Conservation (phyloP, 108 stramenopile species). For the Fistulifera pelliculosa region DNA sequence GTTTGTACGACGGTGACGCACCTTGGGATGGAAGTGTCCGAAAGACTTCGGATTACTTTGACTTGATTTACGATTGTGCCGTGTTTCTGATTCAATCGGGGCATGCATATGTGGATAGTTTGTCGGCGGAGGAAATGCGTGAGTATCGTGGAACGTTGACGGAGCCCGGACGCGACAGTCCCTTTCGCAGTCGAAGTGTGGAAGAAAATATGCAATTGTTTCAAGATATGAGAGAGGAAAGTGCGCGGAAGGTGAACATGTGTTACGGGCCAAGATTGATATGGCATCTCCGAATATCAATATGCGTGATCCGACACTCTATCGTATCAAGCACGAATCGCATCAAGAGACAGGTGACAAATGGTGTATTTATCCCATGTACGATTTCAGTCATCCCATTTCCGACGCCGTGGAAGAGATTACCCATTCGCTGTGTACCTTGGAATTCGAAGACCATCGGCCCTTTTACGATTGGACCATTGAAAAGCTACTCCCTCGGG, state of each 20-base stretch:
- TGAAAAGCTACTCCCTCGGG: constrained; percentile 59
- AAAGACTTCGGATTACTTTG: constrained; percentile 82
- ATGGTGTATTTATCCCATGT: constrained; percentile 94
- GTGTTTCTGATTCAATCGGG: constrained; percentile 58
- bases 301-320: constrained; percentile 85
- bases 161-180: constrained; percentile 75
- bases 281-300: constrained; percentile 89
- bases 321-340: constrained; percentile 83
- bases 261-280: constrained; percentile 87
- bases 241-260: constrained; percentile 60
- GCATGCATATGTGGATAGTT: constrained; percentile 81
- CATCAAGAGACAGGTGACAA: constrained; percentile 85
- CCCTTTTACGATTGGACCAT: constrained; percentile 89
- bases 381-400: constrained; percentile 90
- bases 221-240: constrained; percentile 64
- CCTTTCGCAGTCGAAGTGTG: constrained; percentile 48
- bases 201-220: constrained; percentile 79
- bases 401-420: constrained; percentile 84
- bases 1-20: constrained; percentile 21
- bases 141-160: constrained; percentile 83
- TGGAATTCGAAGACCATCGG: constrained; percentile 92
- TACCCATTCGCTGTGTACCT: constrained; percentile 85
- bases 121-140: constrained; percentile 80
- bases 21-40: constrained; percentile 70
- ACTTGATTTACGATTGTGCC: constrained; percentile 77